These are phyloP conservation scores for Lecanicillium sp. DNA, from an alignment of 2,329 filamentous ascomycete species.

Conservation along the genomic window DNA sequence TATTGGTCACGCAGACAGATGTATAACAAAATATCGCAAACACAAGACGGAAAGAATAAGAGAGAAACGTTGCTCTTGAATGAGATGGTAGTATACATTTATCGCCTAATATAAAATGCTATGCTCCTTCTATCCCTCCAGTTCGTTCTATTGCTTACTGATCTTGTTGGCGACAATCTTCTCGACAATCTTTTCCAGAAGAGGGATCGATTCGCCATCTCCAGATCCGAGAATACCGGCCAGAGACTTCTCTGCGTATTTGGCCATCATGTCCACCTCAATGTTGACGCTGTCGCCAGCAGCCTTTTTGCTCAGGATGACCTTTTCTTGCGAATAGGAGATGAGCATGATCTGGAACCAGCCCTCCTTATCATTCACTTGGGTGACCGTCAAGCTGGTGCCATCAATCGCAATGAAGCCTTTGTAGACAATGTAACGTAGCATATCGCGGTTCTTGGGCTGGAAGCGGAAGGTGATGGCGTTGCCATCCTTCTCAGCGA, in stretches of 20 bases:
- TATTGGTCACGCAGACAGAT: too few relatives aligned
- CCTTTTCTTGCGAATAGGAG: constrained; percentile 88
- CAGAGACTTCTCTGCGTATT: constrained; percentile 87
- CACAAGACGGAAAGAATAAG: too few relatives aligned
- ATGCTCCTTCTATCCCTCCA: neutral
- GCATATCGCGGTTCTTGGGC: constrained; percentile 60
- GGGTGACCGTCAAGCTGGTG: constrained; percentile 86
- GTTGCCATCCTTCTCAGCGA: constrained; percentile 76
- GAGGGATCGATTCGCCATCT: constrained; percentile 45
- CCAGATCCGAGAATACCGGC: constrained; percentile 58
- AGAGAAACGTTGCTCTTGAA: too few relatives aligned
- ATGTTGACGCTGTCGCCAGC: constrained; percentile 80
- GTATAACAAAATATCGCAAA: too few relatives aligned
- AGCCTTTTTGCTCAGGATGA: constrained; percentile 75
- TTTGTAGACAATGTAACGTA: constrained; percentile 92
- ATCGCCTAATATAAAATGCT: too few relatives aligned
- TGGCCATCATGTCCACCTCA: constrained; percentile 83
- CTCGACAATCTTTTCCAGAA: constrained; percentile 67
- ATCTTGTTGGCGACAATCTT: constrained; percentile 65
- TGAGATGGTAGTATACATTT: neutral
- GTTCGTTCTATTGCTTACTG: constrained; percentile 1
- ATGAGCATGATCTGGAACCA: constrained; percentile 99
- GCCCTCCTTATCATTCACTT: constrained; percentile 69
- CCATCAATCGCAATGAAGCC: constrained; percentile 93
- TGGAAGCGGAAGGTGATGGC: constrained; percentile 79